Evolutionary conservation across 768 basidiomycete genomes (phyloP), one percentile per base, ranked within the genome.

Genomic region (Mycena epipterygia): DNA sequence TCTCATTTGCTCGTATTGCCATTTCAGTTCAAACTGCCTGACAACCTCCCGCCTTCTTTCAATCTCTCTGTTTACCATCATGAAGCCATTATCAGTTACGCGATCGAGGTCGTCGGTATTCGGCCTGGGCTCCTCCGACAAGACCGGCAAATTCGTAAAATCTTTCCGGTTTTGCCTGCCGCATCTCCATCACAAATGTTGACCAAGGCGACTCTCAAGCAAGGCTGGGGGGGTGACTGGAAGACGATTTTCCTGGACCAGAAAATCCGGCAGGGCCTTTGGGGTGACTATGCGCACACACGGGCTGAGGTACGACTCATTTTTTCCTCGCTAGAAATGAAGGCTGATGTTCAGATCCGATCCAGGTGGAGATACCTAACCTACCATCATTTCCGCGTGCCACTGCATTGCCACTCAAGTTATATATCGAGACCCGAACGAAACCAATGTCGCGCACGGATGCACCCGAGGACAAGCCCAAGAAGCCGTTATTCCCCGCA

Each of bases 1-100:
- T 49, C 65, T 9, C 66, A 63, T 52, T 3, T 62, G 21, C 67
- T 67, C 11, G 48, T 49, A 14, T 29, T 55, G 19, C 64, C 58
- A n/a, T 73, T 69, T 48, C 27, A 66, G 21, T 69, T 73, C 27
- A 41, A 41, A n/a, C 49, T 69, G 21, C 68, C 72, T 21, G 46
- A 39, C 37, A 29, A 44, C 53, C 53, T 73, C 19, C 72, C 72
- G 23, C 72, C 72, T 8, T 69, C 72, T 33, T 73, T 69, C 25
- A 29, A 66, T 33, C 37, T 66, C 25, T 61, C 59, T 33, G 55
- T 53, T 12, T 39, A 35, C 17, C 52, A 52, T 37, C 63, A 57
- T 25, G 46, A 56, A 52, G 71, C 67, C 32, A 12, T 19, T 5
- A 73, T 73, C 30, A 64, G 58, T 37, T 73, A 73, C 29, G 21